Evolutionary conservation across 495 filamentous ascomycete genomes (phyloP), one percentile per base, ranked within the genome.

Genomic region (Lasiosphaeria ovina): DNA sequence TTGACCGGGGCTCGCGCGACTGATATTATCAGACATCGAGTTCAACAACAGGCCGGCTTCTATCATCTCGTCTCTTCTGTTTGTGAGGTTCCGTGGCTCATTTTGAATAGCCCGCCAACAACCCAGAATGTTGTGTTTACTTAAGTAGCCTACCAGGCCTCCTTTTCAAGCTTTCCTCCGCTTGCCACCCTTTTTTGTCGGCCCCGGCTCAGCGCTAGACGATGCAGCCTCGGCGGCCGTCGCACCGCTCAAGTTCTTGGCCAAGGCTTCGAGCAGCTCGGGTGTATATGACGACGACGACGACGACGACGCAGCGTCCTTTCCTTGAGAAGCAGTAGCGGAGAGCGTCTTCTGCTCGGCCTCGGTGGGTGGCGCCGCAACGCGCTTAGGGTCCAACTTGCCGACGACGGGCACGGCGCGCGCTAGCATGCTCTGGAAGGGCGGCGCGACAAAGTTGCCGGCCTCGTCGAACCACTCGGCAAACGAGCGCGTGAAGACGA

Each of bases 401-500:
- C 85, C 86, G 69, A 97, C 79, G 5, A 87, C 68, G 35, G 86
- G 83, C 55, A 97, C 78, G 65, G 84, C 80, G 31, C 76, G 80
- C 34, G 90, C 89, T 34, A 97, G 73, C 85, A 91, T 89, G 58
- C 82, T 80, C 74, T 94, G 91, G 69, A 97, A 92, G 8, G 92
- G 93, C 62, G 86, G 83, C 4, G 88, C 83, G 53, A 96, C 84
- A 66, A 98, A 96, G 52, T 81, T 83, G 6, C 94, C 93, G 42
- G 90, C 83, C 4, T 77, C 79, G 59, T 93, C 88, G 74, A 97
- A 98, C 92, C 92, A 98, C 33, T 81, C 81, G 17, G 87, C 89
- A 71, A 97, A 98, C 3, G 89, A 81, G 6, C 86, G 79, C 60
- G 82, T 78, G 48, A 91, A 70, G 57, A 85, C 79, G 9, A 81